Conservation (phyloP, 2,329 filamentous ascomycete genomes). For the Microcera coccophila region DNA sequence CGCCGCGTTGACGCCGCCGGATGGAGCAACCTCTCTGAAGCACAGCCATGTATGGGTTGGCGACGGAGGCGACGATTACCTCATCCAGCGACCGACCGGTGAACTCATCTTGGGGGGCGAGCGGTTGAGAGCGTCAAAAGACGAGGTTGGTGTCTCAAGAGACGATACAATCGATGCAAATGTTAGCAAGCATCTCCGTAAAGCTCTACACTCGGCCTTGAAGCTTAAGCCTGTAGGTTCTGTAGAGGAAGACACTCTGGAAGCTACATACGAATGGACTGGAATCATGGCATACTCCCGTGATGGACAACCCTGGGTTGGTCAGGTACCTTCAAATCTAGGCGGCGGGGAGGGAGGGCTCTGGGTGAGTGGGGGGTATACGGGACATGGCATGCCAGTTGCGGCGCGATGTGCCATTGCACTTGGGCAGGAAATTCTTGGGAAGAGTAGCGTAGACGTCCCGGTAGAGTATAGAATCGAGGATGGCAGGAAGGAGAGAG, state of each 20-base stretch:
- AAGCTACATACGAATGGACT: constrained; percentile 64
- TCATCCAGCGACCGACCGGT: constrained; percentile 62
- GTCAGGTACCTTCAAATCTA: constrained; percentile 52
- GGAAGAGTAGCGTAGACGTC: constrained; percentile 38
- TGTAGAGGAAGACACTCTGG: constrained; percentile 43
- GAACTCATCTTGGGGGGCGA: constrained; percentile 70
- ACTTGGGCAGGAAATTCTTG: constrained; percentile 57
- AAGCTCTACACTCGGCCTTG: constrained; percentile 39
- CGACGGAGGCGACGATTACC: constrained; percentile 62
- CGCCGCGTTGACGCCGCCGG: constrained; percentile 59
- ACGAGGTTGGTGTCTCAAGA: constrained; percentile 51
- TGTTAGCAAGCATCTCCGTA: constrained; percentile 54
- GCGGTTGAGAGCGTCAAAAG: constrained; percentile 49
- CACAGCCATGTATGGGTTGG: constrained; percentile 63
- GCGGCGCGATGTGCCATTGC: constrained; percentile 63
- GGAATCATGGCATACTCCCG: constrained; percentile 75
- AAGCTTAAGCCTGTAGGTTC: constrained; percentile 35
- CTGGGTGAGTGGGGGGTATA: constrained; percentile 64
- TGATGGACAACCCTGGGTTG: constrained; percentile 68
- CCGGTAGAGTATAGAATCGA: constrained; percentile 41
- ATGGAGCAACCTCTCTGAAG: constrained; percentile 37
- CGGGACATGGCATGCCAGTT: constrained; percentile 74
- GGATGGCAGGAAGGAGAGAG: constrained; percentile 29
- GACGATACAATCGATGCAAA: constrained; percentile 55
- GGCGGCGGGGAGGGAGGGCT: constrained; percentile 48